phyloP scores from a whole-genome alignment of 2,329 filamentous ascomycete genomes.

The Claviceps capensis region DNA sequence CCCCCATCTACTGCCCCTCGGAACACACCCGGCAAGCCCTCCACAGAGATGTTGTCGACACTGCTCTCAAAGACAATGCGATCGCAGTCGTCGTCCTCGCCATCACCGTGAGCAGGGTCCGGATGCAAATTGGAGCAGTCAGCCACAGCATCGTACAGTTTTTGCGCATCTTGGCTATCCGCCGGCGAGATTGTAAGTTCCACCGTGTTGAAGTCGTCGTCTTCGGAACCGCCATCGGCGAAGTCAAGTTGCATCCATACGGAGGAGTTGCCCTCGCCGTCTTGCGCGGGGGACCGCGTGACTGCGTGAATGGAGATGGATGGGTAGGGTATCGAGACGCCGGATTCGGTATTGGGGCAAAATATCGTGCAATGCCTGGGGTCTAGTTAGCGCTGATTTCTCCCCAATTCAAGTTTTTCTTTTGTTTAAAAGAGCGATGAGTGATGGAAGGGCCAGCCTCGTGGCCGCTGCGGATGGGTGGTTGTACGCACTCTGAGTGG shows the following conservation, averaged over 20 bases:
- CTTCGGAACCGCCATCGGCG: slow-evolving; percentile 40
- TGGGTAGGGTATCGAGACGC: slow-evolving; percentile 59
- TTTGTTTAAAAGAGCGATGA: no score
- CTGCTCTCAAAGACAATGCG: slow-evolving; percentile 43
- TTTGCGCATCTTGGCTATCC: slow-evolving; percentile 13
- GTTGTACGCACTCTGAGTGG: slow-evolving; percentile 37
- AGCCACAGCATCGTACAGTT: slow-evolving; percentile 57
- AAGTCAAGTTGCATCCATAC: slow-evolving; percentile 59
- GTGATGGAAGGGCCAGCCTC: not conserved
- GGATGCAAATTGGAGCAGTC: slow-evolving; percentile 66
- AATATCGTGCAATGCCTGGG: slow-evolving; percentile 44
- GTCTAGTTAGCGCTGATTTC: not conserved
- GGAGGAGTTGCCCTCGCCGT: slow-evolving; percentile 27
- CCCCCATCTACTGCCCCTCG: slow-evolving; percentile 33
- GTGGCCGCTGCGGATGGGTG: no score
- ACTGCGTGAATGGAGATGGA: slow-evolving; percentile 63
- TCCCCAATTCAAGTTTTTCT: no score
- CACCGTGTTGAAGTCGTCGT: slow-evolving; percentile 52
- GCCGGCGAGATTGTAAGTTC: slow-evolving; percentile 54
- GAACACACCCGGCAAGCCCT: slow-evolving; percentile 43
- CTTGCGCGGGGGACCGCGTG: slow-evolving; percentile 36
- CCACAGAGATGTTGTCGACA: slow-evolving; percentile 36
- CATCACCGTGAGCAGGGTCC: slow-evolving; percentile 46
- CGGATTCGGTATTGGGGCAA: slow-evolving; percentile 40
- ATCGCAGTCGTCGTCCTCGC: slow-evolving; percentile 39